phyloP scores from a whole-genome alignment of 228 moss, liverwort and hornwort genomes.

The Sphagnum fallax region DNA sequence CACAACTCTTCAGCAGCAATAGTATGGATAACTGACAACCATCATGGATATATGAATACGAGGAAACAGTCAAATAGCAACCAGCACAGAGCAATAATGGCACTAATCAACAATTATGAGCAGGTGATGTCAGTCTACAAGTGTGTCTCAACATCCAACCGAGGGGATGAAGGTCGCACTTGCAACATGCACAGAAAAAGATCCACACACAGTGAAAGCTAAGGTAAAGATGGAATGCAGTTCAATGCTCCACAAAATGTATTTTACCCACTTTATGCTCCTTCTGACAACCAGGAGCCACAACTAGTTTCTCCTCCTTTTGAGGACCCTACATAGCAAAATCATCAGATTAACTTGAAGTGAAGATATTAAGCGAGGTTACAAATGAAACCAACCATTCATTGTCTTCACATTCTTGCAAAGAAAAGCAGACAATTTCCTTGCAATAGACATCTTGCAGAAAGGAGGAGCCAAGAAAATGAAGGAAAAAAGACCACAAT shows the following conservation, averaged over 20 bases:
- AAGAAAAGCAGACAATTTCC: background rate
- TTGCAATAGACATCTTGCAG: slow-evolving; percentile 5
- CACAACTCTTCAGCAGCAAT: too few relatives aligned
- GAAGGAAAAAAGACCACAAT: too few relatives aligned
- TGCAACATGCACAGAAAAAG: slow-evolving; percentile 87
- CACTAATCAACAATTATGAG: background rate
- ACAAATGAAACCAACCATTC: background rate
- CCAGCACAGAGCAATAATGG: background rate
- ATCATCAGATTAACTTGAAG: background rate
- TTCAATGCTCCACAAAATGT: slow-evolving; percentile 91
- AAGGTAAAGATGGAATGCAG: slow-evolving; percentile 81
- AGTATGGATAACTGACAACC: too few relatives aligned
- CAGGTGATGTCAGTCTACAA: background rate
- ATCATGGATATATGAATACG: too few relatives aligned
- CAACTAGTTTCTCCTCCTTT: slow-evolving; percentile 8
- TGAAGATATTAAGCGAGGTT: background rate
- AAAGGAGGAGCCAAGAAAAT: background rate
- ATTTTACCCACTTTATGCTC: slow-evolving; percentile 80
- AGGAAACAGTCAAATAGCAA: too few relatives aligned
- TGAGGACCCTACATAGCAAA: background rate
- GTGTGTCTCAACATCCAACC: background rate
- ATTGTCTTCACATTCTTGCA: background rate
- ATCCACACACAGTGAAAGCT: slow-evolving; percentile 98
- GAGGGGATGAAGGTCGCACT: slow-evolving; percentile 21
- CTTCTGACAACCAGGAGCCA: slow-evolving; percentile 15